Evolutionary conservation across 2,329 filamentous ascomycete species (phyloP), one percentile per base, ranked within the genome.

Genomic region (Hypoxylon sp.): DNA sequence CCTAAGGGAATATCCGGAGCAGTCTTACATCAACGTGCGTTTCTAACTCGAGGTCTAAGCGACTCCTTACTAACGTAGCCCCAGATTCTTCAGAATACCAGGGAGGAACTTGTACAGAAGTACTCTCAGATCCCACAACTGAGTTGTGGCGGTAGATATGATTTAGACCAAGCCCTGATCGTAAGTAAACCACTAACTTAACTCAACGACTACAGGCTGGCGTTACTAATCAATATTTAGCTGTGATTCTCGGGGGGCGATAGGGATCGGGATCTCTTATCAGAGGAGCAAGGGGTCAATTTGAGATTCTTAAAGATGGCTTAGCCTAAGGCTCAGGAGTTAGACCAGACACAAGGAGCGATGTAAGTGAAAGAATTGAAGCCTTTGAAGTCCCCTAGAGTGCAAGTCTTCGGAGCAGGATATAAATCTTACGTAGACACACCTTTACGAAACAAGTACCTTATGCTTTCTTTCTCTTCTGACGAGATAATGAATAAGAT

Each of bases 1-100:
- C 6, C 72, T 81, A 73, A 75, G 71, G 55, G 72, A 79, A 48
- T 74, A 74, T 10, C 72, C 72, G 0, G 72, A 77, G 46, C 75
- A 77, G 61, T 77, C 74, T 7, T 81, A 80, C 50, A 63, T 79
- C 27, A 72, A 79, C 29, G 77, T 79, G 54, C 3, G 68, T 54
- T 35, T 32, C 39, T 10, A 6, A 13, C 11, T 17, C 10, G 4
- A 15, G 13, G 15, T 48, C 15, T 37, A 17, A 11, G n/a, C 13
- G 17, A 6, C 11, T 21, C 11, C 11, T 17, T 58, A n/a, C 58
- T 68, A 21, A 63, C 6, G 42, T 13, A 3, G 17, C 13, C n/a
- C 3, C 44, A 77, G 75, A 61, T 75, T 19, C 69, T 78, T 6
- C 74, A 75, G 54, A 77, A 75, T 39, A 77, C 76, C 1, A 67